Evolutionary conservation across 2,329 filamentous ascomycete species (phyloP).

Genomic region (Fusarium udum): DNA sequence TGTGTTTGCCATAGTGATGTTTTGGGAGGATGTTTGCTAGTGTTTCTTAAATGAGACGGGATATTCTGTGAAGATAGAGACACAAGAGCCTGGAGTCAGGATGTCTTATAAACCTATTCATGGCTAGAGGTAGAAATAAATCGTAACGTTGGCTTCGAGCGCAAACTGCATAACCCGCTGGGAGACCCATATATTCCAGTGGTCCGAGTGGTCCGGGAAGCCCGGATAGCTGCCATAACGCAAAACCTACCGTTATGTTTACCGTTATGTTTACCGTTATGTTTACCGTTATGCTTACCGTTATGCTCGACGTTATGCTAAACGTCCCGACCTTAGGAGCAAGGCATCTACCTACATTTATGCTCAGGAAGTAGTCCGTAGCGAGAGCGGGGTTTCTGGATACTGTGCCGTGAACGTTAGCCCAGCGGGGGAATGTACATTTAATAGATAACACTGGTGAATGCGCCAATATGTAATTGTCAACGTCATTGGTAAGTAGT

Average conservation of each 20-base stretch:
- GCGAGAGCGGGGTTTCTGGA: fast-evolving
- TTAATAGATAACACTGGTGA: background rate
- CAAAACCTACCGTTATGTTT: background rate
- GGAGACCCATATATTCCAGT: background rate
- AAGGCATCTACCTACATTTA: background rate
- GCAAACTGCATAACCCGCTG: background rate
- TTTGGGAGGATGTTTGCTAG: background rate
- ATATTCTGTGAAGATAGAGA: background rate
- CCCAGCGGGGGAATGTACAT: background rate
- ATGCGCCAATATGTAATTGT: background rate
- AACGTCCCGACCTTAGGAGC: fast-evolving
- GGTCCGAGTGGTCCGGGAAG: background rate
- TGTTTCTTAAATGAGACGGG: fast-evolving
- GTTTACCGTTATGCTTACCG: background rate
- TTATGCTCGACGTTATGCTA: background rate
- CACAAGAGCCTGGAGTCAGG: background rate
- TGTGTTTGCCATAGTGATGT: background rate
- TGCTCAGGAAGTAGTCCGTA: background rate
- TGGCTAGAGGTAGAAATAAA: background rate
- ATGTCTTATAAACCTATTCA: background rate
- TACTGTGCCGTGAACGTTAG: fast-evolving
- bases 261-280: background rate
- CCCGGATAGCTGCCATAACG: background rate
- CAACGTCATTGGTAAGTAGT: background rate
- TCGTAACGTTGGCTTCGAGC: background rate